A percentile compares a stretch with the other conserved stretches of the same genome.
These are phyloP conservation scores for Lactuca sativa DNA, from an alignment of 129 eudicot genomes.

Conservation along the genomic window DNA sequence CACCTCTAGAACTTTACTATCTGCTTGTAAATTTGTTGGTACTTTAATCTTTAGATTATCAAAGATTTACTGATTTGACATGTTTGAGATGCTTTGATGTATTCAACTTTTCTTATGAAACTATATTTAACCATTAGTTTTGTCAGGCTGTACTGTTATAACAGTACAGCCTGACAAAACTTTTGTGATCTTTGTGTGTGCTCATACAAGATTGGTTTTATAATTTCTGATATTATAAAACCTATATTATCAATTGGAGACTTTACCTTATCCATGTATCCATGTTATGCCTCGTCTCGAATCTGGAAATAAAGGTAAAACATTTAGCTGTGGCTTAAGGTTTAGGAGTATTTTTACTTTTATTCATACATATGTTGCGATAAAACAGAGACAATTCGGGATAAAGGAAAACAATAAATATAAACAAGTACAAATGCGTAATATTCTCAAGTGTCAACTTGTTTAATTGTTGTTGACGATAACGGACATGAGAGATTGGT, in stretches of 20 bases:
- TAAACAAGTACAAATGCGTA: too few species aligned
- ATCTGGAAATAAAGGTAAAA: too few species aligned
- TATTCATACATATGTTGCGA: too few species aligned
- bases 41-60: slow-evolving; percentile 23
- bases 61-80: slow-evolving; percentile 4
- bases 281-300: too few species aligned
- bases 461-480: too few species aligned
- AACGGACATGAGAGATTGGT: too few species aligned
- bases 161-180: slow-evolving; percentile 24
- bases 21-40: slow-evolving; percentile 30
- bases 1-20: slow-evolving; percentile 14
- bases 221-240: not conserved
- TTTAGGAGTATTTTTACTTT: too few species aligned
- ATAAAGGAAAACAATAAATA: too few species aligned
- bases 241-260: not conserved
- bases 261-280: too few species aligned
- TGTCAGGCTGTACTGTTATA: slow-evolving; percentile 13
- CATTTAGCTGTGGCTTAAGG: too few species aligned
- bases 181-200: slow-evolving; percentile 20
- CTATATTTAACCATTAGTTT: slow-evolving; percentile 21
- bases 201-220: not conserved
- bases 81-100: slow-evolving; percentile 8
- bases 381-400: too few species aligned
- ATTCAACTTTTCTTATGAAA: slow-evolving; percentile 6
- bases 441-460: too few species aligned